Evolutionary conservation across 176 grass and related monocot genomes (phyloP), one percentile per base, ranked within the genome.

Genomic region (Lolium perenne): DNA sequence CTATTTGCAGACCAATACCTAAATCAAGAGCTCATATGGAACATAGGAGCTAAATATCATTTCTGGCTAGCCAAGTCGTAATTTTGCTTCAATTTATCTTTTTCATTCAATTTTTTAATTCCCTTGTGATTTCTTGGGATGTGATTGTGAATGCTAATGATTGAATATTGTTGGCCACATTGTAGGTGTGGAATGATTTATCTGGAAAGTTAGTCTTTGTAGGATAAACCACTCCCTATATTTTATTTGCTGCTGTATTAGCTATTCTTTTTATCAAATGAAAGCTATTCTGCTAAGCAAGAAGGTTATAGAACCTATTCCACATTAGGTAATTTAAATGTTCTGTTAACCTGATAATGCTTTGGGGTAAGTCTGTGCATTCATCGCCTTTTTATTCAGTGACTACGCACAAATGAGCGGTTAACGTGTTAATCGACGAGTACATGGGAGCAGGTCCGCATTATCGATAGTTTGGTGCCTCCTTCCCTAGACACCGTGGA

Each of bases 281-380:
- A 45, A 60, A 26, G 58, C 22, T 63, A 59, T 71, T 84, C 60
- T 41, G 62, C 38, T 71, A 77, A 80, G 65, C 45, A 64, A 51
- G 6, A 38, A 77, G 9, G 32, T 57, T 64, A 46, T 82, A 21
- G 54, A 78, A 32, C 38, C 38, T 79, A 47, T 79, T 83, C 55
- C n/a, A 26, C 1, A 18, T 57, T 18, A 18, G 72, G 55, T 47
- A 9, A 51, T 50, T 73, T 65, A 72, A 78, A 46, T 76, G 71
- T 38, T 60, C 51, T 76, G 10, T 81, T 70, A 26, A 81, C 47
- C 29, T 81, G 20, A 76, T 70, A 45, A 62, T 50, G 13, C 53
- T 55, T 53, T 86, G 11, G 22, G 21, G 12, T 51, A 22, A 63
- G 32, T 63, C 26, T 57, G 4, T 38, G 35, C 5, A 76, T 85